Evolutionary conservation across 179 eudicot species (phyloP), one percentile per base, ranked within the genome.

Genomic region (Drosera spatulata): DNA sequence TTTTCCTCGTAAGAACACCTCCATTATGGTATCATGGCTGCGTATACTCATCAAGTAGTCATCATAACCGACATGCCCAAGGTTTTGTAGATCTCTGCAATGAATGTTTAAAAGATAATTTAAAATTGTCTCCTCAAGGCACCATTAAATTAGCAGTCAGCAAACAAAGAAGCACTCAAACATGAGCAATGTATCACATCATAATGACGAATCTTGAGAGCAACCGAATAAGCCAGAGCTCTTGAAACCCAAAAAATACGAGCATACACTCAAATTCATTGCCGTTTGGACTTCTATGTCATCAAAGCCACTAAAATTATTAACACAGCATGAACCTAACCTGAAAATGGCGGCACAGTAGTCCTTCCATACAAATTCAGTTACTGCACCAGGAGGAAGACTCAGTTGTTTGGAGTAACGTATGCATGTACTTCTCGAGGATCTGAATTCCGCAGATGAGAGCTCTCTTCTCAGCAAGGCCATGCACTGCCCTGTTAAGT

Each of bases 331-430:
- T 46, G 48, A 1, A 42, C 9, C 47, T 39, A 33, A 79, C 84
- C 83, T 82, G 80, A 79, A 82, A 53, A 68, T 47, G 40, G 22
- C 42, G 14, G 82, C 63, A 68, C 73, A 63, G 58, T 82, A 79
- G 70, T 82, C 86, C 67, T 82, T 79, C 84, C 86, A 82, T 38
- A 69, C 74, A 38, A 82, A 79, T 40, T 79, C 81, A 12, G 78
- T 60, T 64, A 76, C 62, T 37, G 81, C 39, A 58, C 81, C 80
- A 53, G 75, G 71, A 3, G 72, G 73, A 61, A 63, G 73, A 71
- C 66, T 74, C 5, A 66, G 61, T 46, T 68, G 73, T 55, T 62
- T 64, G 14, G 75, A 55, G 66, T 68, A 76, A 5, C 69, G 80
- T 66, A 81, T 63, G 55, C 72, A 68, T 8, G 82, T 78, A 54